phyloP scores from a whole-genome alignment of 2,329 filamentous ascomycete genomes.

The Colletotrichum sojae region DNA sequence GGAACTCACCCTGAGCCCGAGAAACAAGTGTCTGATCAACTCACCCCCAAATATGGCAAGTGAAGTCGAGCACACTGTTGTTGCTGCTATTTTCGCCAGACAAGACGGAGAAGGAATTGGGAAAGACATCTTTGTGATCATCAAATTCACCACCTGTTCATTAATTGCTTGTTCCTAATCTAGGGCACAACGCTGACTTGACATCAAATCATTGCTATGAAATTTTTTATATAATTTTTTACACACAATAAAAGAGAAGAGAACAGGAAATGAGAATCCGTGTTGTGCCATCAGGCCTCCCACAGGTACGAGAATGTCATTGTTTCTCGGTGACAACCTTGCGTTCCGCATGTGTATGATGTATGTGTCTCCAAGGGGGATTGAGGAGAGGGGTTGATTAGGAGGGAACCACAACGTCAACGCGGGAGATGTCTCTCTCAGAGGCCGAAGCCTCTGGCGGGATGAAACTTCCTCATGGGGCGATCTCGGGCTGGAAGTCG shows the following conservation, averaged over 20 bases:
- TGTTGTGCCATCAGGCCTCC: conserved; percentile 21
- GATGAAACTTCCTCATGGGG: conserved; percentile 15
- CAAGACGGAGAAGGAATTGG: accelerated
- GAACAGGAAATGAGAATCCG: not conserved
- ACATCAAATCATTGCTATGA: conserved; percentile 23
- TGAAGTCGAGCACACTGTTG: no score
- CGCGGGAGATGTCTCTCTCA: conserved; percentile 1
- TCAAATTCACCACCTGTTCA: not conserved
- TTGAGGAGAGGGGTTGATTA: conserved; percentile 14
- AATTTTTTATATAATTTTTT: conserved; percentile 22
- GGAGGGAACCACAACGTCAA: conserved; percentile 13
- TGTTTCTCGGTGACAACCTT: conserved; percentile 18
- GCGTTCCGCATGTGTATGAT: conserved; percentile 9
- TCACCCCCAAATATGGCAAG: no score
- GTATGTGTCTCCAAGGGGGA: conserved; percentile 1
- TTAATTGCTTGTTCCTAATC: not conserved
- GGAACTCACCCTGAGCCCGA: no score
- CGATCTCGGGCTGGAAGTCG: conserved; percentile 27
- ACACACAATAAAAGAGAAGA: conserved; percentile 26
- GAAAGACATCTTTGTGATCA: not conserved
- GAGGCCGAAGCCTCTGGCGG: conserved; percentile 15
- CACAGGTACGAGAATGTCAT: conserved; percentile 5
- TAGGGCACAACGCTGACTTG: conserved; percentile 16
- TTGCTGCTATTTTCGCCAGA: no score
- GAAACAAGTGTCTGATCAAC: no score